Conservation (phyloP, 148 eudicot species). For the Hydrangea macrophylla region DNA sequence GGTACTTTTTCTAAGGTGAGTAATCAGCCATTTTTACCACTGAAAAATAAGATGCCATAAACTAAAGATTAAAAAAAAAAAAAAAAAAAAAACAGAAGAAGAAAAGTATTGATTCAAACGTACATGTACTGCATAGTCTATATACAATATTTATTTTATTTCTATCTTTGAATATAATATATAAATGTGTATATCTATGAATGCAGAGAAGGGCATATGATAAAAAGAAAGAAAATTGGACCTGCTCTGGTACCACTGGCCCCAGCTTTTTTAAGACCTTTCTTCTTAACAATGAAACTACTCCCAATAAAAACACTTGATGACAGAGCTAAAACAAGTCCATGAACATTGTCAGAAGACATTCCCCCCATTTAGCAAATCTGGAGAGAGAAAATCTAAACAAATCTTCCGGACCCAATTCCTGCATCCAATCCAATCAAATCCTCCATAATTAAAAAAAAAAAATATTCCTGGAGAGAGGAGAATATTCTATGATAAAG, state of each 20-base stretch:
- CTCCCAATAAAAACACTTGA: slow-evolving; percentile 91
- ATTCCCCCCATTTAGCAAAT: slow-evolving; percentile 43
- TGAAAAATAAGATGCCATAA: no score
- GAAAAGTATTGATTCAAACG: no score
- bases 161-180: no score
- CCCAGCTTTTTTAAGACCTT: slow-evolving; percentile 78
- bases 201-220: background rate
- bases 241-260: slow-evolving; percentile 75
- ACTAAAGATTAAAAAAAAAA: no score
- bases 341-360: slow-evolving; percentile 61
- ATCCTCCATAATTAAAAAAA: background rate
- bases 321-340: slow-evolving; percentile 70
- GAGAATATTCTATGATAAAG: no score
- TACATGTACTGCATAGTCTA: no score
- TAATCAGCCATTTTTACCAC: no score
- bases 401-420: slow-evolving; percentile 9
- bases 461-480: background rate
- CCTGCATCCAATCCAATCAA: slow-evolving; percentile 8
- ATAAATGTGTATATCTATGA: background rate
- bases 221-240: slow-evolving; percentile 18
- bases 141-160: no score
- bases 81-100: no score
- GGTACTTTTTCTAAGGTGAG: no score
- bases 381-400: background rate
- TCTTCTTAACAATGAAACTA: slow-evolving; percentile 91